Conservation (phyloP, 169 alveolate genomes). For the Cryptosporidium ubiquitum region DNA sequence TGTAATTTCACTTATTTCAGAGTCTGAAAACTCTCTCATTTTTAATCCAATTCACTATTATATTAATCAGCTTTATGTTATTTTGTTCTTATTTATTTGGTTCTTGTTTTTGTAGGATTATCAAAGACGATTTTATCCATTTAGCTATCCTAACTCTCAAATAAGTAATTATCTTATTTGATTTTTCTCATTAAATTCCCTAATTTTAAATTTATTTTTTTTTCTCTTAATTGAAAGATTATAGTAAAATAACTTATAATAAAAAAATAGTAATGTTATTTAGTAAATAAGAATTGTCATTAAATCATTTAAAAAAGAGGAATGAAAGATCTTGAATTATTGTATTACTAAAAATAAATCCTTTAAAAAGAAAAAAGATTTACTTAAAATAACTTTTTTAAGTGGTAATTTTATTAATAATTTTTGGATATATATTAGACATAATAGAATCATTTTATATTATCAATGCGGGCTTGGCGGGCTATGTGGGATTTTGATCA, state of each 20-base stretch:
- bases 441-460: not conserved
- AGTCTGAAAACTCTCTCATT: slow-evolving; percentile 27
- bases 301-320: not conserved
- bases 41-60: not conserved
- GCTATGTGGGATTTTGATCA: not conserved
- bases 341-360: not conserved
- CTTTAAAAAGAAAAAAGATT: not conserved
- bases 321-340: not conserved
- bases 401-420: too few species aligned
- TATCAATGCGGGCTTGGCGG: not conserved
- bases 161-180: too few species aligned
- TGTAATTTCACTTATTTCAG: slow-evolving; percentile 27
- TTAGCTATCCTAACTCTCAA: not conserved
- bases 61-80: not conserved
- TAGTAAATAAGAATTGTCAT: not conserved
- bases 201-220: too few species aligned
- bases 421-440: not conserved
- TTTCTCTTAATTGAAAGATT: not conserved
- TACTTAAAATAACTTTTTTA: not conserved
- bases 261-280: not conserved
- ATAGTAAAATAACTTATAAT: too few species aligned
- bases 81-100: not conserved
- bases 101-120: not conserved
- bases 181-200: not conserved
- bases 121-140: not conserved